Percentiles rank a stretch among this genome's conserved stretches.
Evolutionary conservation across 345 rosid species (phyloP).

Genomic region (Salix arbutifolia): DNA sequence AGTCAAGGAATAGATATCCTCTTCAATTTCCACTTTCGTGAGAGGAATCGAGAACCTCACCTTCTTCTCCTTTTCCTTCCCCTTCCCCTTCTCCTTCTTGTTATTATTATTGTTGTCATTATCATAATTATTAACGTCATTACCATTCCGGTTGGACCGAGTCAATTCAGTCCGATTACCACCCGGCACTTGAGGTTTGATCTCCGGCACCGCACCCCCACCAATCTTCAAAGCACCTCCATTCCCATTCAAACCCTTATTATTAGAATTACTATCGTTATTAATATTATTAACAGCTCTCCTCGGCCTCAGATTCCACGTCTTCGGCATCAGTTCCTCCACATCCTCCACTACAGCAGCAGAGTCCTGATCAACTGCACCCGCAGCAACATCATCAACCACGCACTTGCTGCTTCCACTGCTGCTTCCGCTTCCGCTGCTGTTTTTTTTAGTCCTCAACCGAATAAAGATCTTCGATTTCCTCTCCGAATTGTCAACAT

Average conservation of each 20-base stretch:
- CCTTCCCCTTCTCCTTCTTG: slow-evolving; percentile 5
- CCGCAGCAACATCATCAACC: slow-evolving; percentile 18
- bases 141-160: neutral
- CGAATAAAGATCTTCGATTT: slow-evolving; percentile 53
- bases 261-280: neutral
- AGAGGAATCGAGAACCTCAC: slow-evolving; percentile 21
- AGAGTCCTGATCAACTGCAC: slow-evolving; percentile 39
- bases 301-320: slow-evolving; percentile 77
- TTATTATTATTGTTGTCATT: neutral
- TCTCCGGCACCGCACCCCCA: slow-evolving; percentile 25
- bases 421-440: neutral
- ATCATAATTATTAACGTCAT: neutral
- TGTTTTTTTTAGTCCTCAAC: slow-evolving; percentile 30
- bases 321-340: slow-evolving; percentile 45
- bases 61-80: slow-evolving; percentile 16
- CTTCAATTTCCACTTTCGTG: slow-evolving; percentile 26
- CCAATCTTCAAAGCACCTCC: slow-evolving; percentile 27
- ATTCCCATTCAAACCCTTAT: neutral
- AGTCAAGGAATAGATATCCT: slow-evolving; percentile 23
- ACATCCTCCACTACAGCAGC: slow-evolving; percentile 25
- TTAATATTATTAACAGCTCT: slow-evolving; percentile 20
- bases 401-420: slow-evolving; percentile 3
- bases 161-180: slow-evolving; percentile 13
- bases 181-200: slow-evolving; percentile 27
- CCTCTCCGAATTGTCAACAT: slow-evolving; percentile 29